Percentiles rank a stretch among this genome's conserved stretches.
Conservation (phyloP, 2,329 filamentous ascomycete genomes). For the Colletotrichum costaricense region DNA sequence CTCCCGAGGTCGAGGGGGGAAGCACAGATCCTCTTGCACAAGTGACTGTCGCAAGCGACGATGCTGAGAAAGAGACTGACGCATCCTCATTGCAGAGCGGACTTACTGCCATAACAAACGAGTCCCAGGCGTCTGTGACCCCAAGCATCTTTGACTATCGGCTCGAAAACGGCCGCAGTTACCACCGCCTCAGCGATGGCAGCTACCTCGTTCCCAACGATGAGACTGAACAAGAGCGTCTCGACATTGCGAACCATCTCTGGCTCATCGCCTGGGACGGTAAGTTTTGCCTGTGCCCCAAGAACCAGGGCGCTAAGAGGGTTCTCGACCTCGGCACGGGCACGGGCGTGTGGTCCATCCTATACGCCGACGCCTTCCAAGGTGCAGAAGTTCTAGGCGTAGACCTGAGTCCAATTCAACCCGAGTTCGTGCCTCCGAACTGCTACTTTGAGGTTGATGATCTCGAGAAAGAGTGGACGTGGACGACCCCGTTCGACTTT, state of each 20-base stretch:
- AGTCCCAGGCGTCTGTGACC: neutral
- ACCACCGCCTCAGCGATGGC: slow-evolving; percentile 33
- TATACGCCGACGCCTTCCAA: slow-evolving; percentile 52
- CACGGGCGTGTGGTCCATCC: slow-evolving; percentile 47
- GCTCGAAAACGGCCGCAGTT: slow-evolving; percentile 31
- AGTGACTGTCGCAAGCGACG: neutral
- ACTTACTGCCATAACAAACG: neutral
- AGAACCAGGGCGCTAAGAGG: slow-evolving; percentile 18
- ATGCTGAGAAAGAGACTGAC: neutral
- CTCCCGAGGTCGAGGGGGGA: neutral
- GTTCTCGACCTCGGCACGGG: slow-evolving; percentile 44
- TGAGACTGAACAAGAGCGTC: slow-evolving; percentile 63
- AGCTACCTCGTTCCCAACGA: slow-evolving; percentile 46
- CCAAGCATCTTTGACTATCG: slow-evolving; percentile 29
- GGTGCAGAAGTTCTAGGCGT: slow-evolving; percentile 46
- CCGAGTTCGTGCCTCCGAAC: slow-evolving; percentile 45
- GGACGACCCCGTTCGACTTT: slow-evolving; percentile 44
- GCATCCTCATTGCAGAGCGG: neutral
- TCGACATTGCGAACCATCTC: slow-evolving; percentile 67
- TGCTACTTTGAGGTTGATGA: slow-evolving; percentile 46
- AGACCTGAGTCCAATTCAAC: slow-evolving; percentile 50
- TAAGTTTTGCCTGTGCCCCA: slow-evolving; percentile 45
- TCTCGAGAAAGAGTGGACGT: slow-evolving; percentile 42
- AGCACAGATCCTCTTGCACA: neutral
- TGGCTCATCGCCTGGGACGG: slow-evolving; percentile 58